Percentiles rank a stretch among this genome's conserved stretches.
These are phyloP conservation scores for Cutaneotrichosporon cutaneum DNA, from an alignment of 1,284 basidiomycete genomes.

Conservation along the genomic window DNA sequence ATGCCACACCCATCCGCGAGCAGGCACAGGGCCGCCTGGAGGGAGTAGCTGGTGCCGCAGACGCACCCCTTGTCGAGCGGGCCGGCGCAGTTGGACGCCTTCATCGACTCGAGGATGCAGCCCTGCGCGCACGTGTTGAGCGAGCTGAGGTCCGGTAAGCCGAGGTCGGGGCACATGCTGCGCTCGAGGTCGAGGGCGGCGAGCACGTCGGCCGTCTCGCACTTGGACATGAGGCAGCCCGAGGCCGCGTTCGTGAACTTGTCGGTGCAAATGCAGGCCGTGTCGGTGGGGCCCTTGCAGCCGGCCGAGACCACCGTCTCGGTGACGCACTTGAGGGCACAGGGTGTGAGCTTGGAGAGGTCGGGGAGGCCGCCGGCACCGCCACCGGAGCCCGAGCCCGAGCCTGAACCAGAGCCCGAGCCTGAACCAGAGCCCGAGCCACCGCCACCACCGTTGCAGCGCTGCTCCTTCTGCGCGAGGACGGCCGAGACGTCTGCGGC, in stretches of 20 bases:
- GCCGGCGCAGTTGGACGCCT: background rate
- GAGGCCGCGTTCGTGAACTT: background rate
- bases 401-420: background rate
- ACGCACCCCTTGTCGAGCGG: slow-evolving; percentile 10
- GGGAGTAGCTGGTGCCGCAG: background rate
- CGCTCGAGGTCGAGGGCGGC: slow-evolving; percentile 1
- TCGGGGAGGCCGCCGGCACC: slow-evolving; percentile 5
- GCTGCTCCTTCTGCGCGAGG: slow-evolving; percentile 5
- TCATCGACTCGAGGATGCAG: slow-evolving; percentile 1
- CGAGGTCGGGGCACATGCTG: background rate
- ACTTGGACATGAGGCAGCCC: background rate
- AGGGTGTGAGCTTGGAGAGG: slow-evolving; percentile 9
- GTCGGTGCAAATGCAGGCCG: slow-evolving; percentile 9
- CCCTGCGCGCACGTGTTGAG: slow-evolving; percentile 1
- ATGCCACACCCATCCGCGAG: background rate
- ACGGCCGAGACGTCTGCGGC: slow-evolving; percentile 8
- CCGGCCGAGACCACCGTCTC: slow-evolving; percentile 2
- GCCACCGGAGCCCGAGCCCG: background rate
- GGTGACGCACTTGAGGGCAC: slow-evolving; percentile 9
- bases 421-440: background rate
- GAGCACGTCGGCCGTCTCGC: background rate
- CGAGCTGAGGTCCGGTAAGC: slow-evolving; percentile 7
- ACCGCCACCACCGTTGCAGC: background rate
- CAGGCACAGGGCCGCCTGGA: slow-evolving; percentile 1
- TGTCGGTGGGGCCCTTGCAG: slow-evolving; percentile 17